A percentile compares a stretch with the other conserved stretches of the same genome.
Evolutionary conservation across 78 protist genomes (phyloP).

Genomic region (Dictyostelium brefeldianum): DNA sequence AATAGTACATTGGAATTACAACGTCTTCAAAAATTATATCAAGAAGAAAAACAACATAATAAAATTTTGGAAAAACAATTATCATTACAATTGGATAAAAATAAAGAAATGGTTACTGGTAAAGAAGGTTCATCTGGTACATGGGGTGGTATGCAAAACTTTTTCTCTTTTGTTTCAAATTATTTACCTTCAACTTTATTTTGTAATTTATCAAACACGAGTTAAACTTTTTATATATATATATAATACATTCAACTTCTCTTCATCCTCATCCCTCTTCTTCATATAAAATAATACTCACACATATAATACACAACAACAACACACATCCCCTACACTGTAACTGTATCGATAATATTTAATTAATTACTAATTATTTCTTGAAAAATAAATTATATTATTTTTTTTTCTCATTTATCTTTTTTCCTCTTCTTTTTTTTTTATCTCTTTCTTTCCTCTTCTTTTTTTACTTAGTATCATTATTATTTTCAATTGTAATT

Average conservation of each 20-base stretch:
- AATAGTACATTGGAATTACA: constrained; percentile 20
- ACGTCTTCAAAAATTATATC: constrained; percentile 36
- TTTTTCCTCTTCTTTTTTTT: too few relatives aligned
- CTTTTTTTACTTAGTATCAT: too few relatives aligned
- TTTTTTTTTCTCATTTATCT: too few relatives aligned
- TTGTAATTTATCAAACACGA: constrained; percentile 73
- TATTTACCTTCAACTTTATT: constrained; percentile 63
- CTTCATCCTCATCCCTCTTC: too few relatives aligned
- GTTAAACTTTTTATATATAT: background rate
- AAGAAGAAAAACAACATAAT: constrained; percentile 67
- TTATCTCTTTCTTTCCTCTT: too few relatives aligned
- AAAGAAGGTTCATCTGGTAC: constrained; percentile 40
- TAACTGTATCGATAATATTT: too few relatives aligned
- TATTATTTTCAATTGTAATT: too few relatives aligned
- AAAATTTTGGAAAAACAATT: constrained; percentile 63
- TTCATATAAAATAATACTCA: too few relatives aligned
- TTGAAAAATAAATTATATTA: too few relatives aligned
- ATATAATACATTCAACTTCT: background rate
- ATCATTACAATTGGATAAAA: constrained; percentile 43
- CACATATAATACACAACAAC: too few relatives aligned
- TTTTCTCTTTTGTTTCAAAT: constrained; percentile 56
- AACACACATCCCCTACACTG: too few relatives aligned
- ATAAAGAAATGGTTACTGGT: constrained; percentile 61
- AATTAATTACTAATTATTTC: too few relatives aligned
- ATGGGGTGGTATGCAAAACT: constrained; percentile 48